Conservation (phyloP, 192 early-diverging fungal genomes). For the Dispira simplex region DNA sequence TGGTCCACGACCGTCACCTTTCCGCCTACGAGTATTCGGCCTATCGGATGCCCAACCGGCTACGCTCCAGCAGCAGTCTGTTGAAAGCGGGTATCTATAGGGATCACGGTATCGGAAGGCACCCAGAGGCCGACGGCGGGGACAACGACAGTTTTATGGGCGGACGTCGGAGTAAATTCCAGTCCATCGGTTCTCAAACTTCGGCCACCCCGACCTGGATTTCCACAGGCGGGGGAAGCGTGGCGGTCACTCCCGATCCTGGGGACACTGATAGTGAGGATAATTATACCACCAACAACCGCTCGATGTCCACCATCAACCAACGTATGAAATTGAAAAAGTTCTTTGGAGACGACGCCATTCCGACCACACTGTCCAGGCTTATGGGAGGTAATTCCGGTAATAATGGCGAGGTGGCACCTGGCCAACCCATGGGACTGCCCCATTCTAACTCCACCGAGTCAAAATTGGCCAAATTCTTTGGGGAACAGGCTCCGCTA, state of each 20-base stretch:
- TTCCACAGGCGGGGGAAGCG: no score
- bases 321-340: slow-evolving; percentile 27
- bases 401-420: not conserved
- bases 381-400: not conserved
- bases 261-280: not conserved
- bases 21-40: slow-evolving; percentile 9
- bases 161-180: no score
- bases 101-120: no score
- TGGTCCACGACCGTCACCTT: slow-evolving; percentile 4
- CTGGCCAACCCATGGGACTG: slow-evolving; percentile 2
- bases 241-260: not conserved
- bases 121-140: no score
- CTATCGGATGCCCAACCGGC: not conserved
- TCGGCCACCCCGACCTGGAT: no score
- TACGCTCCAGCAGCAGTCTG: not conserved
- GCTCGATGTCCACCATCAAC: slow-evolving; percentile 7
- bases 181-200: no score
- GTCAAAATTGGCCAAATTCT: slow-evolving; percentile 27
- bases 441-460: slow-evolving; percentile 1
- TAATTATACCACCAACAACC: not conserved
- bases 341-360: slow-evolving; percentile 42
- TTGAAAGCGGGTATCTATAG: no score
- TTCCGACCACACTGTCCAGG: slow-evolving; percentile 11
- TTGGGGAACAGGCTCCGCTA: slow-evolving; percentile 20
- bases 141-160: no score